A percentile compares a stretch with the other conserved stretches of the same genome.
Evolutionary conservation across 2,329 filamentous ascomycete species (phyloP).

Genomic region (Aspergillus tamarii): DNA sequence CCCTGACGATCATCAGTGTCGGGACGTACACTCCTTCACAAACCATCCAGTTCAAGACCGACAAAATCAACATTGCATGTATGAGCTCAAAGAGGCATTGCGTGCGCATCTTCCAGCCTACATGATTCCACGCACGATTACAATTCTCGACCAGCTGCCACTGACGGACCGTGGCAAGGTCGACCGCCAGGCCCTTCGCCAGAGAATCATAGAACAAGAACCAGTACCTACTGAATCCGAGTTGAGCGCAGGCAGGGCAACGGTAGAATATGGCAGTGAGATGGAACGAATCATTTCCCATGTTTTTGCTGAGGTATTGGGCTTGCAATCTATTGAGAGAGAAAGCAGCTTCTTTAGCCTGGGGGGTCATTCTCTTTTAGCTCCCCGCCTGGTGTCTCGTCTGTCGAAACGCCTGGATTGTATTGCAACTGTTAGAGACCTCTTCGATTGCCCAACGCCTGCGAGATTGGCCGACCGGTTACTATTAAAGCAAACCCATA

Average conservation of each 20-base stretch:
- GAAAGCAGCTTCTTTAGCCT: not conserved
- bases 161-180: not conserved
- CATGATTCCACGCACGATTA: not conserved
- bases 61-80: not conserved
- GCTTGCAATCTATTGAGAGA: not conserved
- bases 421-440: not conserved
- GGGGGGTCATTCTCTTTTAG: not conserved
- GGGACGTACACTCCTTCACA: not conserved
- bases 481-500: not conserved
- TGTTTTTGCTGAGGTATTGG: not conserved
- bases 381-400: not conserved
- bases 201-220: not conserved
- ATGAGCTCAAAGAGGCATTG: not conserved
- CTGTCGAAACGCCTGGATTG: not conserved
- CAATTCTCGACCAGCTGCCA: not conserved
- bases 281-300: not conserved
- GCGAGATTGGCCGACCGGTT: not conserved
- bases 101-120: not conserved
- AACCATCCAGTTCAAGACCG: not conserved
- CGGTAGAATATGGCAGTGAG: not conserved
- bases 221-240: not conserved
- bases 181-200: not conserved
- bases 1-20: not conserved
- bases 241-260: not conserved
- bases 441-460: not conserved